Evolutionary conservation across 1,284 basidiomycete genomes (phyloP).

Genomic region (Phlebopus sp.): DNA sequence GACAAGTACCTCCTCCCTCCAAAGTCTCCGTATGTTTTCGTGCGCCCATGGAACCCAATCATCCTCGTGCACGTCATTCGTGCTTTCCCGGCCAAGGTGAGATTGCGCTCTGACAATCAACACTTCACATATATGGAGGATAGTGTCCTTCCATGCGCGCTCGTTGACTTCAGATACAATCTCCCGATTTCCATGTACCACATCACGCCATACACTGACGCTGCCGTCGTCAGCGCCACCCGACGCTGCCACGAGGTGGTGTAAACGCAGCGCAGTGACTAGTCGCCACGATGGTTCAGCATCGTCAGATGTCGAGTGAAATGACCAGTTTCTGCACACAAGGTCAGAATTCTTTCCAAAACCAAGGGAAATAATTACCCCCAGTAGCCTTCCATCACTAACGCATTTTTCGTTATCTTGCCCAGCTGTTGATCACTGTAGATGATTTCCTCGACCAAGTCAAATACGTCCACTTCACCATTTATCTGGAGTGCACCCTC

Average conservation of each 20-base stretch:
- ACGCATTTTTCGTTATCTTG: constrained; percentile 44
- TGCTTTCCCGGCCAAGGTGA: not conserved
- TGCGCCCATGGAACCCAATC: constrained; percentile 34
- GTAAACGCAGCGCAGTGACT: constrained; percentile 66
- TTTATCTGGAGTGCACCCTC: constrained; percentile 29
- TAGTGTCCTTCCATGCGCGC: constrained; percentile 33
- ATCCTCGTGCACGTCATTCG: not conserved
- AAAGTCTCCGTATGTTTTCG: constrained; percentile 35
- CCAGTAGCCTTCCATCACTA: constrained; percentile 70
- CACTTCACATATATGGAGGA: constrained; percentile 37
- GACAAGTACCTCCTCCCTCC: constrained; percentile 53
- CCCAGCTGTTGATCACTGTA: constrained; percentile 37
- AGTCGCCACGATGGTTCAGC: constrained; percentile 76
- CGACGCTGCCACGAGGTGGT: constrained; percentile 39
- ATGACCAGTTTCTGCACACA: constrained; percentile 64
- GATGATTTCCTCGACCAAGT: constrained; percentile 52
- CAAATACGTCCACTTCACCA: constrained; percentile 64
- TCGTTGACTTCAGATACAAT: constrained; percentile 50
- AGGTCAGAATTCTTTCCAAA: not conserved
- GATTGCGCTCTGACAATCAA: constrained; percentile 33
- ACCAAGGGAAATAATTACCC: constrained; percentile 44
- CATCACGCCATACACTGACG: constrained; percentile 54
- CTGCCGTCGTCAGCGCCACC: constrained; percentile 27
- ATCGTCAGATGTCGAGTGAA: constrained; percentile 57
- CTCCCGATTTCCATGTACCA: constrained; percentile 44